Percentiles rank a stretch among this genome's conserved stretches.
These are phyloP conservation scores for Williopsis jadinii DNA, from an alignment of 1,139 yeast species.

Conservation along the genomic window DNA sequence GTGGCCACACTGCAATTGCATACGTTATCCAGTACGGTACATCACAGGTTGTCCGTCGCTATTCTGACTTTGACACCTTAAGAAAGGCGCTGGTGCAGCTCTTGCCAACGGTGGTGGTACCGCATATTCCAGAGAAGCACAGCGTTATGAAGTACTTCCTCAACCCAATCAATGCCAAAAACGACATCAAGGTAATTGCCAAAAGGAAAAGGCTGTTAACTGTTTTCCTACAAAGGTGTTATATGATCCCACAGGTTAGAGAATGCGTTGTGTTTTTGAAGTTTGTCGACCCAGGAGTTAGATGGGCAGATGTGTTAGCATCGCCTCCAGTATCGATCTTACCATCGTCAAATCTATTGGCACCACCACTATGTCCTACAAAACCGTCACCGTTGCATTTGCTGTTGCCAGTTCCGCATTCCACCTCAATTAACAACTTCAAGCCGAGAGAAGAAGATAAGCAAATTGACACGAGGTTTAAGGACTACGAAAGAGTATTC, in stretches of 20 bases:
- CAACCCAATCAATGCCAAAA: constrained; percentile 49
- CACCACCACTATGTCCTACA: constrained; percentile 49
- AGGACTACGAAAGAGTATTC: constrained; percentile 49
- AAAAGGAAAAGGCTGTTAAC: constrained; percentile 72
- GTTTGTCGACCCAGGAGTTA: constrained; percentile 79
- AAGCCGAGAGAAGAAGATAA: constrained; percentile 16
- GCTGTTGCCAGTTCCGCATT: constrained; percentile 47
- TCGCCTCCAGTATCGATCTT: constrained; percentile 52
- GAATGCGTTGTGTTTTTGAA: constrained; percentile 60
- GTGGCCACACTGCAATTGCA: constrained; percentile 65
- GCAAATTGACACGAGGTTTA: constrained; percentile 33
- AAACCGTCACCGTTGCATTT: constrained; percentile 51
- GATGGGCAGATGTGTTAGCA: constrained; percentile 51
- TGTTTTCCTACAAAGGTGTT: constrained; percentile 73
- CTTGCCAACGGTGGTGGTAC: constrained; percentile 78
- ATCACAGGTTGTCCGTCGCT: constrained; percentile 66
- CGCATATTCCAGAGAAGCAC: constrained; percentile 95
- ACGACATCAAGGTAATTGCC: constrained; percentile 43
- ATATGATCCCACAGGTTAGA: constrained; percentile 41
- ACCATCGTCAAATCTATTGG: constrained; percentile 45
- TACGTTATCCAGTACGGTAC: constrained; percentile 66
- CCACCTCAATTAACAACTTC: constrained; percentile 20
- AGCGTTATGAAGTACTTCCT: constrained; percentile 37
- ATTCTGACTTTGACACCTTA: constrained; percentile 86
- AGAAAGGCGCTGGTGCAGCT: constrained; percentile 61